Evolutionary conservation across 75 land plant species (phyloP).

Genomic region (Pinus tabuliformis): DNA sequence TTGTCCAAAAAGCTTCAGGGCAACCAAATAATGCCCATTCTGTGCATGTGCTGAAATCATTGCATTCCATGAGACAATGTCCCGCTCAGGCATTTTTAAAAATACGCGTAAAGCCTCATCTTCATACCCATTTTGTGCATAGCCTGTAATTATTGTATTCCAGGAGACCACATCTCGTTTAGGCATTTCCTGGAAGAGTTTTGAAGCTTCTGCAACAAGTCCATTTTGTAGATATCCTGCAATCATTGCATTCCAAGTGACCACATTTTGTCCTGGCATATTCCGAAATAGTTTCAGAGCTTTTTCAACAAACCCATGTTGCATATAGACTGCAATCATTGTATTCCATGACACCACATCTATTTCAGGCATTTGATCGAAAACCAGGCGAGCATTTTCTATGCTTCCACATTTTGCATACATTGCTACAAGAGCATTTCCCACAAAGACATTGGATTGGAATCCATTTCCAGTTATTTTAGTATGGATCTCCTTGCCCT

Average conservation of each 20-base stretch:
- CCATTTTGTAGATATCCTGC: background rate
- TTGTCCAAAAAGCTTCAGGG: no score
- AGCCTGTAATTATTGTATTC: no score
- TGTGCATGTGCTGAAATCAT: no score
- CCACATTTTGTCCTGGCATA: slow-evolving; percentile 1
- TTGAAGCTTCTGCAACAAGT: background rate
- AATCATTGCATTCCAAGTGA: background rate
- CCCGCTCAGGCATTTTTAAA: no score
- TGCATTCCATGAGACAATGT: no score
- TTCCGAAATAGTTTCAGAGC: slow-evolving; percentile 1
- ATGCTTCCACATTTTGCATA: slow-evolving; percentile 8
- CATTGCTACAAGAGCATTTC: slow-evolving; percentile 11
- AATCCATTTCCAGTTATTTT: background rate
- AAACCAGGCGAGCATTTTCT: background rate
- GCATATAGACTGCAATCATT: slow-evolving; percentile 1
- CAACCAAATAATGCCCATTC: no score
- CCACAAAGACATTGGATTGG: background rate
- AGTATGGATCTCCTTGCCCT: slow-evolving; percentile 15
- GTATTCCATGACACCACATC: slow-evolving; percentile 9
- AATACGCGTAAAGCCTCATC: no score
- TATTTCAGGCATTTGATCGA: background rate
- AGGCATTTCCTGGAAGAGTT: background rate
- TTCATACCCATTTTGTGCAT: no score
- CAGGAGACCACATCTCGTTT: no score
- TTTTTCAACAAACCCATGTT: slow-evolving; percentile 8